A percentile compares a stretch with the other conserved stretches of the same genome.
Evolutionary conservation across 768 basidiomycete species (phyloP).

Genomic region (Mrakia blollopis): DNA sequence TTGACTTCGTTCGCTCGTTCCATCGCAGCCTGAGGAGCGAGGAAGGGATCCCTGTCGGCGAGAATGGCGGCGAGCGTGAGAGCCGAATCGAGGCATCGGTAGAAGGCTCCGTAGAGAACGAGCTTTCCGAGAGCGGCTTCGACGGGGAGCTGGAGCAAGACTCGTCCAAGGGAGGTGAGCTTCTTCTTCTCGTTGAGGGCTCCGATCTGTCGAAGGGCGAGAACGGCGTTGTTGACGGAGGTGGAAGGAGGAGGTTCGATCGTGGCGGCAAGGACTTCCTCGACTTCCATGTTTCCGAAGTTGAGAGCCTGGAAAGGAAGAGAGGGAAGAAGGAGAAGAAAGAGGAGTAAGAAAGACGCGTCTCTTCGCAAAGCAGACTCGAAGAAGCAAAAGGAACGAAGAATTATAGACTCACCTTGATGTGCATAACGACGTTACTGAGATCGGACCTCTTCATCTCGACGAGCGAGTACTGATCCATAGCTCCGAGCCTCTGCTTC

Average conservation of each 20-base stretch:
- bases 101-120: conserved; percentile 83
- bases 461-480: conserved; percentile 78
- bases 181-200: conserved; percentile 66
- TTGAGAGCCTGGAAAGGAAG: conserved; percentile 56
- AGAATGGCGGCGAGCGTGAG: conserved; percentile 87
- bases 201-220: conserved; percentile 73
- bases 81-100: conserved; percentile 82
- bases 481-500: conserved; percentile 54
- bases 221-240: conserved; percentile 73
- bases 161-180: conserved; percentile 78
- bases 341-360: conserved; percentile 13
- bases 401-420: conserved; percentile 52
- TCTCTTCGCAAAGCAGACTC: too few species aligned
- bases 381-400: background rate
- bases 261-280: conserved; percentile 74
- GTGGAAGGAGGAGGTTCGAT: conserved; percentile 82
- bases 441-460: conserved; percentile 92
- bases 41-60: conserved; percentile 83
- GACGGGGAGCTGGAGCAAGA: conserved; percentile 81
- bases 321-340: conserved; percentile 8
- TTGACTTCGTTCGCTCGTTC: conserved; percentile 65
- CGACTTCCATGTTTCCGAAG: conserved; percentile 76
- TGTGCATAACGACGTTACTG: conserved; percentile 90
- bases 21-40: conserved; percentile 67
- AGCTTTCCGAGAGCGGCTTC: conserved; percentile 86